Base-by-base conservation (phyloP, 2,329 filamentous ascomycete genomes). In the Stachybotrys elegans region DNA sequence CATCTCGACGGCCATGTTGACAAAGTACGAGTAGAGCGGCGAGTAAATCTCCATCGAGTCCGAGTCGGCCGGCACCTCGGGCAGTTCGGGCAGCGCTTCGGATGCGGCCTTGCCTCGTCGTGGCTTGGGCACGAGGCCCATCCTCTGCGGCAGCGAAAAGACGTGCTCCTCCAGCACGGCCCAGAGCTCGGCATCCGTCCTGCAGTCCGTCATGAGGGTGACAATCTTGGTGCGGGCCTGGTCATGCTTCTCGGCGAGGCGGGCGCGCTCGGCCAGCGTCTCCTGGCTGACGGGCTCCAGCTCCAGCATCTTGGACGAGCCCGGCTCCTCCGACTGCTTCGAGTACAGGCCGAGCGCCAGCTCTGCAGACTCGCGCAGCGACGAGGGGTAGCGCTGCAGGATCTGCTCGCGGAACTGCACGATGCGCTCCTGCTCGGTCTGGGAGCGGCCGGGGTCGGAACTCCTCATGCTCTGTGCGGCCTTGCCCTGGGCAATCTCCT, bases 171-270 rank as follows among this genome's bases (percentile, higher is more conserved):
- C 79, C 58, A 91, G 69, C 4, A 84, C 62, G 6, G 78, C 60
- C 84, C 86, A 90, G 9, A 89, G 68, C 41, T 79, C 77, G 17
- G 73, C 64, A 52, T 91, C 86, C 1, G 78, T 78, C 46, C 67
- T 52, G 16, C 81, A 81, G 2, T 54, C 58, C 11, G 67, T 62
- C 66, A 91, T 76, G 31, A 78, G 55, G 6, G 52, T 49, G 48
- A 78, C 73, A 8, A 88, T 71, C 9, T 78, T 67, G 21, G 56
- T 51, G 38, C 72, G 69, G 57, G 84, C 80, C 6, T 65, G 52
- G 9, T 62, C 56, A 9, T 73, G 65, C 22, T 65, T 57, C 3
- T 58, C 55, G 39, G 72, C 67, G 19, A 69, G 57, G 7, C 46
- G 51, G 3, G 47, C 50, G 41, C 60, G 56, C 45, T 72, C 66